Percentiles rank a stretch among this genome's conserved stretches.
phyloP scores from a whole-genome alignment of 208 protist species.

The Borovskyia barvae region DNA sequence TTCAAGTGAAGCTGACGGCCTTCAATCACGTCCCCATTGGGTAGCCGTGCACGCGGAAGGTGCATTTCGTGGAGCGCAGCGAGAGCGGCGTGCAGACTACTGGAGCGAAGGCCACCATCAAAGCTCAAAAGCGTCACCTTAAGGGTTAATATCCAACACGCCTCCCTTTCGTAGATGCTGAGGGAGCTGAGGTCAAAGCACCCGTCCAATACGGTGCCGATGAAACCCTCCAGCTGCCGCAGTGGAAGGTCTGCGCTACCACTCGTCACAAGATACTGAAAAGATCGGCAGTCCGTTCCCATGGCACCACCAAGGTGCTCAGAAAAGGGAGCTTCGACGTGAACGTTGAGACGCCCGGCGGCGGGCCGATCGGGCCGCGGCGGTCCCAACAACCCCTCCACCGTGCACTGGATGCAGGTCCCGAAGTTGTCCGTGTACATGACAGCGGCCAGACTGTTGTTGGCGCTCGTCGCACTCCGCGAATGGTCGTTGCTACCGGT shows the following conservation, averaged over 20 bases:
- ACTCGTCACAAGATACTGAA: slow-evolving; percentile 28
- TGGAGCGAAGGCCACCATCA: slow-evolving; percentile 71
- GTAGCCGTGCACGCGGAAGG: slow-evolving; percentile 67
- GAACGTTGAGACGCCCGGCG: slow-evolving; percentile 69
- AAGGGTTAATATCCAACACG: slow-evolving; percentile 83
- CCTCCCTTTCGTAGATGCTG: slow-evolving; percentile 58
- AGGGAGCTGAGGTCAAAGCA: slow-evolving; percentile 62
- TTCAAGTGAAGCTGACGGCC: slow-evolving; percentile 32
- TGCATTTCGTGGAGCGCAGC: slow-evolving; percentile 57
- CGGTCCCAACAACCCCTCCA: slow-evolving; percentile 75
- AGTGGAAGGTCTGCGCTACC: slow-evolving; percentile 50
- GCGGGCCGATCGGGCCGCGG: slow-evolving; percentile 43
- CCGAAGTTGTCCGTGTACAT: slow-evolving; percentile 77
- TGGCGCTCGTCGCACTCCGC: not conserved
- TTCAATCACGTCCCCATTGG: slow-evolving; percentile 68
- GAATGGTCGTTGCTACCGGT: not conserved
- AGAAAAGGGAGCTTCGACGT: slow-evolving; percentile 68
- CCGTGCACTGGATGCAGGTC: slow-evolving; percentile 51
- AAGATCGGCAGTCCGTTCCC: slow-evolving; percentile 14
- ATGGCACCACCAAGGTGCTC: slow-evolving; percentile 25
- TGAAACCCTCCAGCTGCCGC: slow-evolving; percentile 70
- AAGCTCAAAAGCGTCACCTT: slow-evolving; percentile 64
- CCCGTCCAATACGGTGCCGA: slow-evolving; percentile 47
- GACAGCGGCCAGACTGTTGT: slow-evolving; percentile 48
- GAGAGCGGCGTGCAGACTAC: slow-evolving; percentile 60